Base-by-base conservation (phyloP, 2,329 filamentous ascomycete genomes). In the Botrytis deweyae region DNA sequence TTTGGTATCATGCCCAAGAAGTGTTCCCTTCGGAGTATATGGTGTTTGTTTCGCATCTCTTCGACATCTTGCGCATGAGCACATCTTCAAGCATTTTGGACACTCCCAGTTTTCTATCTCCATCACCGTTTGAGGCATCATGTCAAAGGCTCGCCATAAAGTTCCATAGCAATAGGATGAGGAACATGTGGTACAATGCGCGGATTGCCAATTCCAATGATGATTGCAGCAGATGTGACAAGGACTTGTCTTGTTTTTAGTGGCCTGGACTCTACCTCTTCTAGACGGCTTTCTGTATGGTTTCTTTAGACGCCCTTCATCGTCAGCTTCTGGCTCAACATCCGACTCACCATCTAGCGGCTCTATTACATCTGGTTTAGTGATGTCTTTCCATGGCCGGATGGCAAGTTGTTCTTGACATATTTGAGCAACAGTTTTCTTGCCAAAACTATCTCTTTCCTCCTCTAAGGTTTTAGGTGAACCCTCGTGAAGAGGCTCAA, bases 111-210 rank as follows among this genome's bases (percentile, higher is more conserved):
- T 86, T 76, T 91, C 88, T 76, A 93, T 87, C 80, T 97, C 91
- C 87, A 98, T 91, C 0, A 95, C 89, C 33, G 89, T 86, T 78
- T 95, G 90, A 0, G 96, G 96, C 88, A 94, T 92, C 81, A 94
- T 89, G 81, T 98, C 95, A 80, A 97, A 97, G 0, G 93, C 95
- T 72, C 96, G 88, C 83, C 94, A 98, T 2, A 99, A 86, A 25
- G 92, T 92, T n/a, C 95, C 95, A 80, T 97, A 99, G 82, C 96
- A 98, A 81, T 97, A 99, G 0, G 89, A 89, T 72, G 92, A 86
- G 20, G 87, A 86, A 79, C 96, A 98, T 55, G 85, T 90, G 0
- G 90, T 90, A 82, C 96, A 99, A 70, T 90, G 88, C 3, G 93
- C 93, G 76, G 97, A 89, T 79, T 94, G 95, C 89, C 97, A 98